phyloP scores from a whole-genome alignment of 495 filamentous ascomycete genomes.

The Xylaria bambusicola region DNA sequence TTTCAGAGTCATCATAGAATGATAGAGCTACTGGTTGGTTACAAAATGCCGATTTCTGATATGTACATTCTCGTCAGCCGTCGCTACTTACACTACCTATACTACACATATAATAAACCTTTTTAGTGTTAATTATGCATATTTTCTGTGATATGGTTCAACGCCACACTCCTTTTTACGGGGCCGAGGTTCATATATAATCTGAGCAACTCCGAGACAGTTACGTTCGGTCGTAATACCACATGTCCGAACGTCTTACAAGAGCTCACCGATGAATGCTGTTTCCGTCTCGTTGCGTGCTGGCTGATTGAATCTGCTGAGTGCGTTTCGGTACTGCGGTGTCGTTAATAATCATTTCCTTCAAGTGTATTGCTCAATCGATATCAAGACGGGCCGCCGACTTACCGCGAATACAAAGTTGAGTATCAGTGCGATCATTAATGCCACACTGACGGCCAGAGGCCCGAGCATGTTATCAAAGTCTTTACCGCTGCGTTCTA shows the following conservation, averaged over 20 bases:
- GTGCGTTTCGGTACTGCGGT: constrained; percentile 36
- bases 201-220: no score
- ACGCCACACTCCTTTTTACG: no score
- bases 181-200: no score
- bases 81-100: no score
- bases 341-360: constrained; percentile 15
- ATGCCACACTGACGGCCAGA: constrained; percentile 74
- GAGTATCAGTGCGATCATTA: constrained; percentile 75
- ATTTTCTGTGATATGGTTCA: no score
- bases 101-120: no score
- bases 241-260: constrained; percentile 18
- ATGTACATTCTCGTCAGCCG: no score
- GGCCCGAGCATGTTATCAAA: constrained; percentile 88
- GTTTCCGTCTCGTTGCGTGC: constrained; percentile 26
- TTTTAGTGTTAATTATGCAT: no score
- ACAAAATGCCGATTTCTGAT: no score
- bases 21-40: no score
- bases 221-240: no score
- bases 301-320: constrained; percentile 20
- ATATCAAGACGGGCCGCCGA: not conserved
- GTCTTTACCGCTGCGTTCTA: constrained; percentile 81
- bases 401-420: constrained; percentile 85
- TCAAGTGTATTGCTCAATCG: not conserved
- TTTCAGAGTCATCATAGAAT: no score
- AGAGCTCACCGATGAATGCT: constrained; percentile 29